These are phyloP conservation scores for Primulina eburnea DNA, from an alignment of 257 asterid genomes.

Conservation along the genomic window DNA sequence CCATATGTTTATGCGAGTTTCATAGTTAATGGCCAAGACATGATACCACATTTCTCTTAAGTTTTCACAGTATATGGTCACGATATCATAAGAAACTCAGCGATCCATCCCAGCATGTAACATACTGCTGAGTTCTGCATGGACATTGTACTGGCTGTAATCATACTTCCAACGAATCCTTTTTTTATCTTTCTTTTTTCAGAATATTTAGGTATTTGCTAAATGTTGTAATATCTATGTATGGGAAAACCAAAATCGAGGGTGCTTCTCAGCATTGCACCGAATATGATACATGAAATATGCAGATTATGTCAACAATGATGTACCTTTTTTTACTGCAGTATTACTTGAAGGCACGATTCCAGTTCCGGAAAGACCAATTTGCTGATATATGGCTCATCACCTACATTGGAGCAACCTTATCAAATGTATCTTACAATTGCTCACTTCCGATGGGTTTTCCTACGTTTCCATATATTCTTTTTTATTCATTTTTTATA, in stretches of 20 bases:
- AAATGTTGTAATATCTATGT: not conserved
- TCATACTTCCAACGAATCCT: not conserved
- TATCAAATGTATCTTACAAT: slow-evolving; percentile 35
- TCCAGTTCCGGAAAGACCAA: slow-evolving; percentile 44
- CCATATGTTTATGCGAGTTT: not conserved
- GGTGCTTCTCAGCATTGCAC: not conserved
- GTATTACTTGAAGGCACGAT: slow-evolving; percentile 52
- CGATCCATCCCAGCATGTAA: not conserved
- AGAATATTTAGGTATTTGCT: not conserved
- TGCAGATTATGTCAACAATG: not conserved
- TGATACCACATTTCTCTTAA: not conserved
- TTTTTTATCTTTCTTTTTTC: not conserved
- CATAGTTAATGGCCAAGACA: not conserved
- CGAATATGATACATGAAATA: not conserved
- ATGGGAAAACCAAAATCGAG: not conserved
- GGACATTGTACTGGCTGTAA: not conserved
- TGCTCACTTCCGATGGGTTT: not conserved
- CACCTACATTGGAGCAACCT: slow-evolving; percentile 30
- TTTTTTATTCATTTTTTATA: no score
- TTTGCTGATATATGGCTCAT: slow-evolving; percentile 40
- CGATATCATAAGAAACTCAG: no score
- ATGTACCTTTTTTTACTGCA: slow-evolving; percentile 21
- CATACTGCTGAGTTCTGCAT: no score
- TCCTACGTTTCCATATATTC: not conserved
- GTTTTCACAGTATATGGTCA: not conserved